Evolutionary conservation across 2,329 filamentous ascomycete genomes (phyloP).

Genomic region (Fusarium siculi): DNA sequence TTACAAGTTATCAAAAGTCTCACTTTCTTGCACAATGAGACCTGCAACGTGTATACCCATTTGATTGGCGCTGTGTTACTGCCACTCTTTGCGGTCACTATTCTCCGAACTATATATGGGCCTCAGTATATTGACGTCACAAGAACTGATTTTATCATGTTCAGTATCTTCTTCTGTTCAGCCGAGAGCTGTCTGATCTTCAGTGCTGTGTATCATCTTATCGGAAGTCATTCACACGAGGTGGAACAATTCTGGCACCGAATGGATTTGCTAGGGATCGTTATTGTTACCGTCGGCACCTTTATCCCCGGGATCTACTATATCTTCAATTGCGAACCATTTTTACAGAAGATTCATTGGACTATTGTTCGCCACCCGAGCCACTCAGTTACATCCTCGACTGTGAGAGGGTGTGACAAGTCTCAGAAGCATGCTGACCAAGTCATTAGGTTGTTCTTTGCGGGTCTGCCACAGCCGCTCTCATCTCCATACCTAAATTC

Average conservation of each 20-base stretch:
- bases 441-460: background rate
- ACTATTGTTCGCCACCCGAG: background rate
- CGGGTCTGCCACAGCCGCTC: background rate
- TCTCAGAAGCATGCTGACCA: background rate
- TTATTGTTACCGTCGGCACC: background rate
- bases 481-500: background rate
- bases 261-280: background rate
- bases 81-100: background rate
- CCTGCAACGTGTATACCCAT: background rate
- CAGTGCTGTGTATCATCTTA: background rate
- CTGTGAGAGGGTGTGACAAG: background rate
- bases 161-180: background rate
- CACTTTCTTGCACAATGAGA: slow-evolving; percentile 1
- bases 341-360: background rate
- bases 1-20: background rate
- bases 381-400: background rate
- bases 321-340: background rate
- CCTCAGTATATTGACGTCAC: accelerated
- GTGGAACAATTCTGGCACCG: background rate
- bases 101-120: background rate
- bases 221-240: background rate
- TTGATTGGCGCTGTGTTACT: background rate
- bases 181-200: background rate
- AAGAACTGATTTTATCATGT: background rate
- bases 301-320: background rate